Evolutionary conservation across 495 filamentous ascomycete species (phyloP), one percentile per base, ranked within the genome.

Genomic region (Penicillium canescens): DNA sequence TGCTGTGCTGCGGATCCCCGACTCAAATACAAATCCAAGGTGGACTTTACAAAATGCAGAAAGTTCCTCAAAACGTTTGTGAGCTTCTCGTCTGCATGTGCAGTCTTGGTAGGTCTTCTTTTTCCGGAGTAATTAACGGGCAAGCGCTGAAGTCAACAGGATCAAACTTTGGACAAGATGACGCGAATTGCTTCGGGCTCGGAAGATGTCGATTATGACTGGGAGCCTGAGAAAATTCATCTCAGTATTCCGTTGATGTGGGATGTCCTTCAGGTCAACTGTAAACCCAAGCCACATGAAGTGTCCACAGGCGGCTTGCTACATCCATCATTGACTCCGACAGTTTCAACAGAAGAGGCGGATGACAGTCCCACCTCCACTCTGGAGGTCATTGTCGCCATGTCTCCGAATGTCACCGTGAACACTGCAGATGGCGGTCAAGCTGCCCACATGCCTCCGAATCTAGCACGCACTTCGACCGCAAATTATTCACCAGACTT

Each of bases 231-330:
- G 21, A 76, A 74, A 37, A 76, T 78, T 23, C 69, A 75, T 57
- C 70, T 77, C n/a, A 78, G 71, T 41, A 72, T 78, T 13, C 72
- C 74, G n/a, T 42, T 78, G n/a, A 78, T 78, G 74, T 78, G 74
- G 74, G 73, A 76, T 31, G 60, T 75, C 16, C 65, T 78, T 8
- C 72, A 76, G 47, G 61, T 78, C 49, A 75, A 72, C 50, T 69
- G 63, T 31, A 62, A 60, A 12, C 57, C 65, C 11, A 55, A 59
- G 9, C 47, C 52, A 9, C 65, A 63, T 14, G 59, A 66, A 40
- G 67, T 57, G n/a, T 57, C 70, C 8, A 56, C 59, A 1, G 60
- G 61, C 9, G 63, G 65, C 28, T 57, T 74, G 23, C 50, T 74
- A 7, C 69, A 72, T 46, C 52, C 70, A 9, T 70, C 70, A 14